Percentiles rank a stretch among this genome's conserved stretches.
Conservation (phyloP, 1,139 yeast species). For the Taphrina confusa region DNA sequence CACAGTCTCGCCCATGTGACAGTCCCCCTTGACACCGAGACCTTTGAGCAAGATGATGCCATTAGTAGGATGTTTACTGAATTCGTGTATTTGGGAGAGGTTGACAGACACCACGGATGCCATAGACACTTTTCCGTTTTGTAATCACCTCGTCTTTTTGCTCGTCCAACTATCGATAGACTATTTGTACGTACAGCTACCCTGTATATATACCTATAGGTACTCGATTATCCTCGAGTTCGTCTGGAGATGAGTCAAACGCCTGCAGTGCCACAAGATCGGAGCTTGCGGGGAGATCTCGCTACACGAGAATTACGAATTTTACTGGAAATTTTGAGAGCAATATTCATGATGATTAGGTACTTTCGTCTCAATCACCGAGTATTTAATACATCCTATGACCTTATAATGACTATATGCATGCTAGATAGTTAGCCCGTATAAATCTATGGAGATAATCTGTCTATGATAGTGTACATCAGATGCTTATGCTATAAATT, state of each 20-base stretch:
- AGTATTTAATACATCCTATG: too few relatives aligned
- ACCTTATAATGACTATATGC: too few relatives aligned
- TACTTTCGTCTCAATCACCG: too few relatives aligned
- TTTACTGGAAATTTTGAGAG: neutral
- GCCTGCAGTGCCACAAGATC: too few relatives aligned
- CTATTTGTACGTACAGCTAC: neutral
- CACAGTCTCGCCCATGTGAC: conserved; percentile 16
- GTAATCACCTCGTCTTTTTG: neutral
- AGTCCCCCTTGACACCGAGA: conserved; percentile 21
- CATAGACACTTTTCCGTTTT: neutral
- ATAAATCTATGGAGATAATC: too few relatives aligned
- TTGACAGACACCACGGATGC: conserved; percentile 15
- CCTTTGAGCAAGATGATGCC: conserved; percentile 3
- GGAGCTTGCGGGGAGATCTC: too few relatives aligned
- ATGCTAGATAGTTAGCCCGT: too few relatives aligned
- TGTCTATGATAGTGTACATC: too few relatives aligned
- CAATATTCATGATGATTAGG: neutral
- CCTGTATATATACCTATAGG: too few relatives aligned
- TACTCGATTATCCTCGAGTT: too few relatives aligned
- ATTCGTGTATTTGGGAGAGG: neutral
- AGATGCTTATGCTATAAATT: too few relatives aligned
- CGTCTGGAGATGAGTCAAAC: too few relatives aligned
- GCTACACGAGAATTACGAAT: neutral
- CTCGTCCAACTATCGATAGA: neutral
- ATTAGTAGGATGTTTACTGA: conserved; percentile 12